These are phyloP conservation scores for Aspergillus neoniger DNA, from an alignment of 2,329 filamentous ascomycete species.

Conservation along the genomic window DNA sequence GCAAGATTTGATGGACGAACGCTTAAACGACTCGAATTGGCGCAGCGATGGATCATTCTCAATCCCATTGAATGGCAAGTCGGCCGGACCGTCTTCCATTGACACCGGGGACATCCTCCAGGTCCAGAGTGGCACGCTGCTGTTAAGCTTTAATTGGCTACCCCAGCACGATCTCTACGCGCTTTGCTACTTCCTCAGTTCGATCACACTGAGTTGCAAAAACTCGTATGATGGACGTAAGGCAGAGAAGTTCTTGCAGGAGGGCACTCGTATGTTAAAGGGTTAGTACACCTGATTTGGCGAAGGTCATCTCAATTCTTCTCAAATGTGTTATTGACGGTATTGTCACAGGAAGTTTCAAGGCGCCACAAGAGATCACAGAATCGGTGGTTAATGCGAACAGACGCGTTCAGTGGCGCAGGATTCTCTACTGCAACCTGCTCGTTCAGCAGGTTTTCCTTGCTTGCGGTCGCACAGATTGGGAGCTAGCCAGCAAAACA, in stretches of 20 bases:
- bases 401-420: slow-evolving; percentile 64
- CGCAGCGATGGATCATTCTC: slow-evolving; percentile 50
- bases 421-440: slow-evolving; percentile 67
- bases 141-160: slow-evolving; percentile 62
- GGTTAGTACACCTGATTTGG: slow-evolving; percentile 31
- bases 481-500: slow-evolving; percentile 62
- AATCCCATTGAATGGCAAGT: slow-evolving; percentile 48
- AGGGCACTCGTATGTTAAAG: slow-evolving; percentile 56
- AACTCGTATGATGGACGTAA: slow-evolving; percentile 58
- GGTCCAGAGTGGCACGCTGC: slow-evolving; percentile 45
- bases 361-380: slow-evolving; percentile 43
- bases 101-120: slow-evolving; percentile 47
- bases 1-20: slow-evolving; percentile 56
- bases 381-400: slow-evolving; percentile 62
- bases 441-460: slow-evolving; percentile 71
- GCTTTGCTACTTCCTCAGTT: slow-evolving; percentile 61
- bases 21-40: slow-evolving; percentile 49
- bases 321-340: slow-evolving; percentile 15
- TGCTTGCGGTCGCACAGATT: slow-evolving; percentile 70
- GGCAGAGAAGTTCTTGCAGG: slow-evolving; percentile 58
- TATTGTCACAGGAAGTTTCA: slow-evolving; percentile 35
- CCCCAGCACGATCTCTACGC: slow-evolving; percentile 61
- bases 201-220: slow-evolving; percentile 57
- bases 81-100: slow-evolving; percentile 39
- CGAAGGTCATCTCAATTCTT: slow-evolving; percentile 22